phyloP scores from a whole-genome alignment of 2,329 filamentous ascomycete genomes.

The Daldinia eschscholtzii region DNA sequence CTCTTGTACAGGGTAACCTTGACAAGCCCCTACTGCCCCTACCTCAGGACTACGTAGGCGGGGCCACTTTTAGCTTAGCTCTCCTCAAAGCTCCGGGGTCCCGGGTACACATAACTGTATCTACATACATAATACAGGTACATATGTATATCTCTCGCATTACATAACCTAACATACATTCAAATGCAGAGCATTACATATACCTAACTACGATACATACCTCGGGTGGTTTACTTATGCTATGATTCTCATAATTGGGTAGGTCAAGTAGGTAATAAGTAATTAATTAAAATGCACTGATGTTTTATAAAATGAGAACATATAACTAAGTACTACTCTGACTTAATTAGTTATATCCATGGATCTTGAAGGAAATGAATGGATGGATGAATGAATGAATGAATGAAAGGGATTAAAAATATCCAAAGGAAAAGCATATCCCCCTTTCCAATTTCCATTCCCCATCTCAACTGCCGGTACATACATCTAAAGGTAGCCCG shows the following conservation, averaged over 20 bases:
- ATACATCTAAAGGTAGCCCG: conserved; percentile 1
- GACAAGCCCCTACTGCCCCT: conserved; percentile 16
- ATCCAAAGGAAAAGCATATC: neutral
- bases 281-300: neutral
- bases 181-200: neutral
- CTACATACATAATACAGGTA: conserved; percentile 16
- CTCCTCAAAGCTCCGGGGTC: conserved; percentile 39
- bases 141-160: conserved; percentile 5
- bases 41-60: conserved; percentile 32
- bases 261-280: too few species aligned
- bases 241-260: too few species aligned
- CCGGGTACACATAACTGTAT: conserved; percentile 28
- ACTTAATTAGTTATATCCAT: neutral
- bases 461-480: conserved; percentile 6
- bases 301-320: neutral
- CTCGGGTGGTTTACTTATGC: too few species aligned
- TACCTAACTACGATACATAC: neutral
- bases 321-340: too few species aligned
- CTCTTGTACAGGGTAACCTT: conserved; percentile 29
- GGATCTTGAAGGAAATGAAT: neutral
- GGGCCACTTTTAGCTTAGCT: conserved; percentile 39
- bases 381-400: neutral
- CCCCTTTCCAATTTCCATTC: neutral
- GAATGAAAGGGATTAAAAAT: neutral
- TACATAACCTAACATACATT: neutral